Percentiles rank a stretch among this genome's conserved stretches.
Evolutionary conservation across 352 stramenopile genomes (phyloP).

Genomic region (Phytophthora pluvialis): DNA sequence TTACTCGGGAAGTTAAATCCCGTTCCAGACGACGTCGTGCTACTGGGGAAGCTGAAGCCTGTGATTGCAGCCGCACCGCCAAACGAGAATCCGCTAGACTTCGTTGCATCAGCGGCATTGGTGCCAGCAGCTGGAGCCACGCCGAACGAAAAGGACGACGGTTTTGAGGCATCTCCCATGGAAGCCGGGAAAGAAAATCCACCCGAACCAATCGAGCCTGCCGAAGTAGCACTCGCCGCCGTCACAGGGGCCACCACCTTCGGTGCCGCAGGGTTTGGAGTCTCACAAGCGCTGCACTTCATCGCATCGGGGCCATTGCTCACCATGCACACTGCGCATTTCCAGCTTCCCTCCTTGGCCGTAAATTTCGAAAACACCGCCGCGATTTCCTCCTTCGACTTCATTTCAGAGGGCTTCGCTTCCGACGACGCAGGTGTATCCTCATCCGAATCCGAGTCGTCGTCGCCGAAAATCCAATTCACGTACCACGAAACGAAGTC

Average conservation of each 20-base stretch:
- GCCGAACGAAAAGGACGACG: constrained; percentile 52
- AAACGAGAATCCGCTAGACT: constrained; percentile 37
- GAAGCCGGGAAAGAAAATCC: constrained; percentile 50
- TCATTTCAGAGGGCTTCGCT: constrained; percentile 40
- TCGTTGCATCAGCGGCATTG: constrained; percentile 1
- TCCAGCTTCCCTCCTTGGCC: constrained; percentile 63
- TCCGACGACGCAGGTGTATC: constrained; percentile 23
- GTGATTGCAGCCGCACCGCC: not conserved
- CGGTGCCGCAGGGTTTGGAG: constrained; percentile 51
- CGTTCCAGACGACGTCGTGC: constrained; percentile 5
- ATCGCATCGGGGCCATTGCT: constrained; percentile 43
- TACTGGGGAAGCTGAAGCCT: constrained; percentile 13
- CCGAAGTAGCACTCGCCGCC: constrained; percentile 22
- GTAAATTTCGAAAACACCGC: constrained; percentile 57
- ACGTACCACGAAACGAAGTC: constrained; percentile 74
- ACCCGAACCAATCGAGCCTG: constrained; percentile 43
- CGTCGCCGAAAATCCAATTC: constrained; percentile 64
- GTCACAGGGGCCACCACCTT: constrained; percentile 33
- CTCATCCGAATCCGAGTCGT: constrained; percentile 53
- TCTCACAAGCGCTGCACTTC: constrained; percentile 59
- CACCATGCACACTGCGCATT: constrained; percentile 60
- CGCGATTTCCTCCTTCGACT: constrained; percentile 59
- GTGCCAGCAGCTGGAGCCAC: constrained; percentile 1
- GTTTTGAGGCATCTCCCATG: constrained; percentile 12
- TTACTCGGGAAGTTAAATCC: constrained; percentile 29